A percentile compares a stretch with the other conserved stretches of the same genome.
These are phyloP conservation scores for Colletotrichum higginsianum DNA, from an alignment of 2,329 filamentous ascomycete genomes.

Conservation along the genomic window DNA sequence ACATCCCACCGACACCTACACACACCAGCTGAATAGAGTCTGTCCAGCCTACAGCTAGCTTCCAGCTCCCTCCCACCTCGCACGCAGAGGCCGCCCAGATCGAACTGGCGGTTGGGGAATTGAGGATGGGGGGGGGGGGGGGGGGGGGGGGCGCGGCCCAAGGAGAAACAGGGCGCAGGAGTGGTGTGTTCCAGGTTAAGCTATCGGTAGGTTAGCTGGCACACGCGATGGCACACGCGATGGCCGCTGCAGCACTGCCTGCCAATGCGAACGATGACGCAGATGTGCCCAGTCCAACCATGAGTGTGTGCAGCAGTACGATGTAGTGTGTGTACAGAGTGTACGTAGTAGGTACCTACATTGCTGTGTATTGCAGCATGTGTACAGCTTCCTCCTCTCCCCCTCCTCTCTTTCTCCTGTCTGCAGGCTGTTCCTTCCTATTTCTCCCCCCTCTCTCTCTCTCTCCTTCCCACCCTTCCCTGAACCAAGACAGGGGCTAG, in stretches of 20 bases:
- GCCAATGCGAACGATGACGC: slow-evolving; percentile 30
- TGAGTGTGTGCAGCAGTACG: too few relatives aligned
- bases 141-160: neutral
- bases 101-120: neutral
- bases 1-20: neutral
- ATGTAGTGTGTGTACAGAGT: too few relatives aligned
- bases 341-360: too few relatives aligned
- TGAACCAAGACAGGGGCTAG: slow-evolving; percentile 28
- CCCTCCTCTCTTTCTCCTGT: too few relatives aligned
- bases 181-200: slow-evolving; percentile 31
- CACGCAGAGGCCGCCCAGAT: neutral
- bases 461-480: neutral
- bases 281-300: slow-evolving; percentile 22
- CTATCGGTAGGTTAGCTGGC: neutral
- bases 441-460: too few relatives aligned
- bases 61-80: too few relatives aligned
- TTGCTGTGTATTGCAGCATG: too few relatives aligned
- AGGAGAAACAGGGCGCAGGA: slow-evolving; percentile 24
- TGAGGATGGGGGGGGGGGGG: too few relatives aligned
- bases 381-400: too few relatives aligned
- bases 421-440: too few relatives aligned
- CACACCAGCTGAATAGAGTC: slow-evolving; percentile 7
- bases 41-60: too few relatives aligned
- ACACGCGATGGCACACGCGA: neutral
- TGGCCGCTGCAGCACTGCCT: neutral